Base-by-base conservation (phyloP, 2,329 filamentous ascomycete genomes). In the Beauveria asiatica region DNA sequence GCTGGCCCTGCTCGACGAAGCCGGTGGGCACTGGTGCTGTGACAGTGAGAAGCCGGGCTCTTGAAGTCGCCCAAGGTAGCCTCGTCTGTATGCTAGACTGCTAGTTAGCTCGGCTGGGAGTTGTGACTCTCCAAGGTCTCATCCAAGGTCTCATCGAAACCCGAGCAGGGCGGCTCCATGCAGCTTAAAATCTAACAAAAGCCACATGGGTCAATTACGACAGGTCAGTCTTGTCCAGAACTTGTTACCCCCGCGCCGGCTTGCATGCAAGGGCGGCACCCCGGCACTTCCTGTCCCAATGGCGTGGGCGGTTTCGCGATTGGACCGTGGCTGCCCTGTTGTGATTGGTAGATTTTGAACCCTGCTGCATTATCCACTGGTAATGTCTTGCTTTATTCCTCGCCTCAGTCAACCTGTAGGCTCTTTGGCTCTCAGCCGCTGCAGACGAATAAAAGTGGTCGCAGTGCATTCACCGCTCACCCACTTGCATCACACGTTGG, bases 201-300 rank as follows among this genome's bases (percentile, higher is more conserved):
- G 44, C 54, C 54, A 57, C 54, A 57, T 57, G 54, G 56, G 37
- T 21, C 37, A 51, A 44, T 58, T 44, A 51, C 51, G 56, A 58
- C 56, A 58, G 45, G 56, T 58, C 56, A 57, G 45, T 50, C 45
- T n/a, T 25, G 41, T 37, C 42, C 30, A 56, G n/a, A 37, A 19
- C 21, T 50, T 16, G 39, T 39, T 30, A 33, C 23, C 56, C 46
- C 46, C 37, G 19, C 37, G 45, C 30, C 25, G 45, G 33, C 45
- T 30, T 50, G 55, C 55, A 57, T 57, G 55, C 45, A 57, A 57
- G 55, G 55, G 55, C 55, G 33, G 23, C 52, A 21, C 25, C 45
- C 56, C 56, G 56, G 56, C 46, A 58, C 37, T 58, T 51, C 51
- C 30, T 58, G 46, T 58, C 56, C 56, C 56, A 58, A 51, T 58